phyloP scores from a whole-genome alignment of 148 eudicot genomes.

The Cornus kousa region DNA sequence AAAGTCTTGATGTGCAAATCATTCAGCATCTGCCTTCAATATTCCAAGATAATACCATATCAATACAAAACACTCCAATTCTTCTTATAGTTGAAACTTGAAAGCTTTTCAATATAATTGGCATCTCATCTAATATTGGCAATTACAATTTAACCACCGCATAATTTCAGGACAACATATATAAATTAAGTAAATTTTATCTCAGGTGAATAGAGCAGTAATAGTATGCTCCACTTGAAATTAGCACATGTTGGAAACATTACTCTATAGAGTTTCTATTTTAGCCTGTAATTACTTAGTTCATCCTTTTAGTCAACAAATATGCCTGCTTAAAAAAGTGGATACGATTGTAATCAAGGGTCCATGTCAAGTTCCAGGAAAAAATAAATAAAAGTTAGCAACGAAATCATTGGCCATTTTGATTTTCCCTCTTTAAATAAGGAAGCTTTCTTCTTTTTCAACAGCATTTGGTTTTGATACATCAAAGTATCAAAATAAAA shows the following conservation, averaged over 20 bases:
- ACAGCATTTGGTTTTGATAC: neutral
- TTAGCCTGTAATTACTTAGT: neutral
- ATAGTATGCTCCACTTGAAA: neutral
- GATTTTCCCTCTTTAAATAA: neutral
- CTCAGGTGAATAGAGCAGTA: neutral
- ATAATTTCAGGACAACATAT: neutral
- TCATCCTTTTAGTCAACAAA: neutral
- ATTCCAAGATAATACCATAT: neutral
- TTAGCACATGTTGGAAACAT: neutral
- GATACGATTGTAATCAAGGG: neutral
- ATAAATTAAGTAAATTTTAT: neutral
- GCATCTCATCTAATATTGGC: neutral
- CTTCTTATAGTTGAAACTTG: neutral
- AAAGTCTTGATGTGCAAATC: conserved; percentile 8
- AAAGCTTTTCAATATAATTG: neutral
- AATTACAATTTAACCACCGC: neutral
- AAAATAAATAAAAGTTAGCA: neutral
- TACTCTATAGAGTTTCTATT: neutral
- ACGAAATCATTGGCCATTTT: neutral
- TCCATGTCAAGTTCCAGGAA: neutral
- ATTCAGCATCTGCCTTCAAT: conserved; percentile 12
- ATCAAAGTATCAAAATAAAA: neutral
- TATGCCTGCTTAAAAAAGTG: neutral
- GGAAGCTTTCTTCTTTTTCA: neutral
- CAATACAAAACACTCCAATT: neutral